phyloP scores from a whole-genome alignment of 169 alveolate species.

The Plasmodium gonderi region DNA sequence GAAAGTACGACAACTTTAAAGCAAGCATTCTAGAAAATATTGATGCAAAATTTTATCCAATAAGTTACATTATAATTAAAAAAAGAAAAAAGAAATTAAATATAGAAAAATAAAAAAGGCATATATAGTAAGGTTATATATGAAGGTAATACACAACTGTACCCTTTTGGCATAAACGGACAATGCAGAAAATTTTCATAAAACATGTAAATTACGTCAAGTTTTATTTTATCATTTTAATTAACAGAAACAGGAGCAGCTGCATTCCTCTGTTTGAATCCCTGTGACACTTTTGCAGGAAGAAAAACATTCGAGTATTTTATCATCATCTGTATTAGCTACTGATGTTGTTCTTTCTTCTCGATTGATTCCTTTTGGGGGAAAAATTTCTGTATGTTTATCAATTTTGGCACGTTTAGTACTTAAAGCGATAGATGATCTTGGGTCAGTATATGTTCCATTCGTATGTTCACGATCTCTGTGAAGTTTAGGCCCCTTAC shows the following conservation, averaged over 20 bases:
- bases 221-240: not conserved
- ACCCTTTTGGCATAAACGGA: not conserved
- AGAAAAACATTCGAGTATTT: conserved; percentile 35
- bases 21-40: not conserved
- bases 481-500: conserved; percentile 22
- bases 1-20: not conserved
- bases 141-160: not conserved
- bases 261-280: conserved; percentile 70
- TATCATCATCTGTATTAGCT: conserved; percentile 12
- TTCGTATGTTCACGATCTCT: not conserved
- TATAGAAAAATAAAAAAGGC: not conserved
- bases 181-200: not conserved
- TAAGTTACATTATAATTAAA: too few species aligned
- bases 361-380: not conserved
- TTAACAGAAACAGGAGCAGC: conserved; percentile 68
- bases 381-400: not conserved
- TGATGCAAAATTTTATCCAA: not conserved
- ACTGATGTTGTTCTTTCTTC: conserved; percentile 6
- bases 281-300: conserved; percentile 69
- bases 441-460: conserved; percentile 4
- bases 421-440: not conserved
- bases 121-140: not conserved
- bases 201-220: not conserved
- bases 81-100: not conserved
- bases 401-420: not conserved